These are phyloP conservation scores for Xylariaceae sp. DNA, from an alignment of 2,329 filamentous ascomycete genomes.

Conservation along the genomic window DNA sequence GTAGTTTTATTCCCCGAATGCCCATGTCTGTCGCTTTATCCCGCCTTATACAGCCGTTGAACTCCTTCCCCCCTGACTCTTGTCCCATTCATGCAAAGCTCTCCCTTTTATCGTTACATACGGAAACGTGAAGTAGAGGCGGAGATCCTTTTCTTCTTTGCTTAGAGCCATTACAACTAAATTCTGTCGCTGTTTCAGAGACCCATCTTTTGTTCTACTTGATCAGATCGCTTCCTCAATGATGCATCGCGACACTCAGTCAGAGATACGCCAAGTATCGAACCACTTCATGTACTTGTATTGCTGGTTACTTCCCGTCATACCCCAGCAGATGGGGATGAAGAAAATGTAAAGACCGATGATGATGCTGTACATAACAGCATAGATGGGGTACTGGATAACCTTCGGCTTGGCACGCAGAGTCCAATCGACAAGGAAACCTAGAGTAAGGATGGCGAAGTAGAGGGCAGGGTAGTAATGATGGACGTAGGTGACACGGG, in stretches of 20 bases:
- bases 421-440: conserved; percentile 85
- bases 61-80: conserved; percentile 8
- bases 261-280: conserved; percentile 76
- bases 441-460: conserved; percentile 86
- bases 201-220: too few species aligned
- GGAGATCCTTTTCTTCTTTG: not conserved
- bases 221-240: too few species aligned
- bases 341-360: conserved; percentile 86
- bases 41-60: conserved; percentile 12
- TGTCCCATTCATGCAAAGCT: conserved; percentile 13
- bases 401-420: conserved; percentile 61
- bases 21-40: conserved; percentile 3
- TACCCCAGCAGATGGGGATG: conserved; percentile 92
- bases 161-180: not conserved
- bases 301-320: conserved; percentile 78
- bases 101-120: conserved; percentile 20
- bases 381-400: conserved; percentile 67
- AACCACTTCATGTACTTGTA: conserved; percentile 96
- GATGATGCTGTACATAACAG: conserved; percentile 65
- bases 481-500: conserved; percentile 96
- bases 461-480: conserved; percentile 99
- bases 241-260: conserved; percentile 33
- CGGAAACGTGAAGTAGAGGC: conserved; percentile 10
- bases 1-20: conserved; percentile 9
- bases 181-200: not conserved